Percentiles rank a stretch among this genome's conserved stretches.
Evolutionary conservation across 202 grass and related monocot species (phyloP).

Genomic region (Brachypodium distachyon): DNA sequence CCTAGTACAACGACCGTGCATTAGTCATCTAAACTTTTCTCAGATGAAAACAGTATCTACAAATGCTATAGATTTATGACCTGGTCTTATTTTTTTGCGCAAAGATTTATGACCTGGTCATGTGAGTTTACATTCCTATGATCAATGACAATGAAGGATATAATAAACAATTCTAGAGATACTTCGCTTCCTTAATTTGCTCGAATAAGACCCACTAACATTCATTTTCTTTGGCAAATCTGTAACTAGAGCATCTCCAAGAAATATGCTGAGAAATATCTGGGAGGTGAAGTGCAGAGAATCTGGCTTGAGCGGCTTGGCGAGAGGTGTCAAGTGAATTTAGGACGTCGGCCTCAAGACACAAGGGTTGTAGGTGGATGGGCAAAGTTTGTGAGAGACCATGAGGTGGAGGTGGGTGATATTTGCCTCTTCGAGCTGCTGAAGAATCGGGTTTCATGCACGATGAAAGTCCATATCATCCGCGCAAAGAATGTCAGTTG

Average conservation of each 20-base stretch:
- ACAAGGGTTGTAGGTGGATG: neutral
- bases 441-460: neutral
- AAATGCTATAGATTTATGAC: neutral
- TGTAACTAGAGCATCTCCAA: conserved; percentile 11
- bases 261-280: neutral
- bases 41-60: neutral
- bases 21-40: neutral
- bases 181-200: neutral
- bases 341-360: neutral
- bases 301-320: neutral
- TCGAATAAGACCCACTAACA: neutral
- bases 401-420: conserved; percentile 28
- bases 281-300: neutral
- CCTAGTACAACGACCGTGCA: neutral
- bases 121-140: neutral
- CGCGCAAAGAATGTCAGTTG: neutral
- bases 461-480: conserved; percentile 27
- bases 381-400: conserved; percentile 17
- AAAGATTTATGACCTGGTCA: neutral
- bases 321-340: neutral
- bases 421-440: conserved; percentile 39
- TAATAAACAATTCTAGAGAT: neutral
- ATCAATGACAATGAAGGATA: neutral
- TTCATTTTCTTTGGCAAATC: neutral
- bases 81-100: no score